Evolutionary conservation across 75 land plant species (phyloP).

Genomic region (Isoetes taiwanensis): DNA sequence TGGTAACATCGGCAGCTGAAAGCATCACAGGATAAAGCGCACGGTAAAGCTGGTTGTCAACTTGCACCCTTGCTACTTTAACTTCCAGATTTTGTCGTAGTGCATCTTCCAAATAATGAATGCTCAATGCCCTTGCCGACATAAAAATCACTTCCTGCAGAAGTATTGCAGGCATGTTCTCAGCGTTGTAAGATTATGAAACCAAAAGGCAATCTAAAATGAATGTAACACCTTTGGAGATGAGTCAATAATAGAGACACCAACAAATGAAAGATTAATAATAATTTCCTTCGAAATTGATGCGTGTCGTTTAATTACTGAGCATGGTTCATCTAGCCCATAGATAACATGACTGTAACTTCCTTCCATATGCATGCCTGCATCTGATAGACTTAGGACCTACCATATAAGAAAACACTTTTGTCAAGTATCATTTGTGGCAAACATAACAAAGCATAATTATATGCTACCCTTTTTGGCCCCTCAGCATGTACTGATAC

Average conservation of each 20-base stretch:
- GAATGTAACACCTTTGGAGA: conserved; percentile 61
- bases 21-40: conserved; percentile 70
- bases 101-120: conserved; percentile 44
- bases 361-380: conserved; percentile 13
- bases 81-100: conserved; percentile 56
- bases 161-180: conserved; percentile 1
- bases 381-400: conserved; percentile 13
- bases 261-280: conserved; percentile 38
- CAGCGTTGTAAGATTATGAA: too few relatives aligned
- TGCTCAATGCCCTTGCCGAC: conserved; percentile 39
- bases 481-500: conserved; percentile 79
- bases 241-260: conserved; percentile 67
- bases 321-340: not conserved
- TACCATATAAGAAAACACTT: conserved; percentile 1
- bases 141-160: conserved; percentile 72
- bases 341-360: not conserved
- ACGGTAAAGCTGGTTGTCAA: conserved; percentile 72
- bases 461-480: conserved; percentile 55
- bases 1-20: conserved; percentile 29
- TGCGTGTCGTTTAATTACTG: conserved; percentile 3
- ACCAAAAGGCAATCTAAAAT: not conserved
- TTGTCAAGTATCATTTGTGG: too few relatives aligned
- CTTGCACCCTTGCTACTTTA: conserved; percentile 48
- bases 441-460: too few relatives aligned
- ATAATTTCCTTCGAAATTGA: conserved; percentile 23